phyloP scores from a whole-genome alignment of 2,329 filamentous ascomycete genomes.

The Neophaeococcomyces mojaviensis region DNA sequence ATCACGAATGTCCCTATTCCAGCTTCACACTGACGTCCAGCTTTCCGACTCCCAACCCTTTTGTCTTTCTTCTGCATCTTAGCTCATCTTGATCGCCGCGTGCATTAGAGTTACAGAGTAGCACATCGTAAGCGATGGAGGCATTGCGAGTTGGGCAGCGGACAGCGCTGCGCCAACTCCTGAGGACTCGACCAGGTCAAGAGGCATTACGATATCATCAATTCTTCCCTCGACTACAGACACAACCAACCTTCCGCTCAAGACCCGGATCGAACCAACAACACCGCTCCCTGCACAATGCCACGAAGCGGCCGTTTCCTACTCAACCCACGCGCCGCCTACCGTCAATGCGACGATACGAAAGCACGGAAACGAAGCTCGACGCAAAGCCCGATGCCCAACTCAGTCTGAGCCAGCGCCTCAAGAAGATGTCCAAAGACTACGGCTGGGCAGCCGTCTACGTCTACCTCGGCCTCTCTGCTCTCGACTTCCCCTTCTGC shows the following conservation, averaged over 20 bases:
- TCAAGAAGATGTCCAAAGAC: slow-evolving; percentile 80
- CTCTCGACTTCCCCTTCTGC: slow-evolving; percentile 89
- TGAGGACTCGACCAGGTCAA: slow-evolving; percentile 4
- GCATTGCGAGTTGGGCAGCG: slow-evolving; percentile 14
- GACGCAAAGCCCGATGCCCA: slow-evolving; percentile 17
- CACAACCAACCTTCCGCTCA: slow-evolving; percentile 16
- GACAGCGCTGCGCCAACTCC: slow-evolving; percentile 11
- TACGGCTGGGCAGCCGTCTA: slow-evolving; percentile 91
- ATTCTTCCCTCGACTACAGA: slow-evolving; percentile 9
- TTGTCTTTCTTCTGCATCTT: too few species aligned
- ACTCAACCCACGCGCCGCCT: slow-evolving; percentile 17
- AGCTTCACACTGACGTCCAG: too few species aligned
- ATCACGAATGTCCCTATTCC: too few species aligned
- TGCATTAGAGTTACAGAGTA: too few species aligned
- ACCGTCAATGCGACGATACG: slow-evolving; percentile 2
- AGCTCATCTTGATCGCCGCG: too few species aligned
- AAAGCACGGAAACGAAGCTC: slow-evolving; percentile 16
- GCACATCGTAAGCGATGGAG: slow-evolving; percentile 12
- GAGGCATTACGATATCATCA: slow-evolving; percentile 2
- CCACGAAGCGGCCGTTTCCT: slow-evolving; percentile 6
- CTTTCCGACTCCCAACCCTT: too few species aligned
- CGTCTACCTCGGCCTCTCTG: slow-evolving; percentile 78
- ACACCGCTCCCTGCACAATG: slow-evolving; percentile 10
- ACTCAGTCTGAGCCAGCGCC: slow-evolving; percentile 52
- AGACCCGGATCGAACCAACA: slow-evolving; percentile 10